Percentiles rank a stretch among this genome's conserved stretches.
Conservation (phyloP, 202 grass and related monocot genomes). For the Carex sylvatica region DNA sequence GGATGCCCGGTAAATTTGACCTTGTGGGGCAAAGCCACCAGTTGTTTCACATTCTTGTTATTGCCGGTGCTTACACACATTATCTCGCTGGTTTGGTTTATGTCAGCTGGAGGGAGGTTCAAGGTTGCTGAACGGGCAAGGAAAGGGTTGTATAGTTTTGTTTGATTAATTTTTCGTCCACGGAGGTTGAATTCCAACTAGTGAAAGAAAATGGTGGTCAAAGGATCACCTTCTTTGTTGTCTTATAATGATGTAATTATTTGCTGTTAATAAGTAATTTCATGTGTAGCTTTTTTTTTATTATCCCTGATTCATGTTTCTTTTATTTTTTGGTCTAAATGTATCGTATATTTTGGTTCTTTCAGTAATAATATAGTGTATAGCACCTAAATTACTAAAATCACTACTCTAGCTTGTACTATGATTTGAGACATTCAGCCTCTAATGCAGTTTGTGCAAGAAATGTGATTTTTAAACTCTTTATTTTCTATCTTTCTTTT, state of each 20-base stretch:
- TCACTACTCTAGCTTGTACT: background rate
- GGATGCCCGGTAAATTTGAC: slow-evolving; percentile 81
- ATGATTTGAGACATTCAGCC: background rate
- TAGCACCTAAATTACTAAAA: background rate
- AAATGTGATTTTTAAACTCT: background rate
- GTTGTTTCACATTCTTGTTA: slow-evolving; percentile 74
- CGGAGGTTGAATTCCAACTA: background rate
- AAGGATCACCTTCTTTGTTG: background rate
- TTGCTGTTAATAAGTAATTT: background rate
- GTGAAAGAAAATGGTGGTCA: background rate
- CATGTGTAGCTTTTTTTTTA: background rate
- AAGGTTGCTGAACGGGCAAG: slow-evolving; percentile 31
- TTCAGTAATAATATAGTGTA: background rate
- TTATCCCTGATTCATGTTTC: background rate
- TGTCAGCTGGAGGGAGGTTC: slow-evolving; percentile 70
- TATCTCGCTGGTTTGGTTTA: slow-evolving; percentile 67
- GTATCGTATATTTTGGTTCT: background rate
- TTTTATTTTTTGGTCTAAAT: background rate
- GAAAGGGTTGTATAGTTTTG: slow-evolving; percentile 30
- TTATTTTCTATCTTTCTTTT: background rate
- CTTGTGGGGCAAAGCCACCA: slow-evolving; percentile 82
- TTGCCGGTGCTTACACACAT: slow-evolving; percentile 76
- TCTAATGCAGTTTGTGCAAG: background rate
- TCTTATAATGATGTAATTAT: background rate
- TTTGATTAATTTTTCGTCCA: background rate